phyloP scores from a whole-genome alignment of 169 alveolate species.

The Neospora caninum region DNA sequence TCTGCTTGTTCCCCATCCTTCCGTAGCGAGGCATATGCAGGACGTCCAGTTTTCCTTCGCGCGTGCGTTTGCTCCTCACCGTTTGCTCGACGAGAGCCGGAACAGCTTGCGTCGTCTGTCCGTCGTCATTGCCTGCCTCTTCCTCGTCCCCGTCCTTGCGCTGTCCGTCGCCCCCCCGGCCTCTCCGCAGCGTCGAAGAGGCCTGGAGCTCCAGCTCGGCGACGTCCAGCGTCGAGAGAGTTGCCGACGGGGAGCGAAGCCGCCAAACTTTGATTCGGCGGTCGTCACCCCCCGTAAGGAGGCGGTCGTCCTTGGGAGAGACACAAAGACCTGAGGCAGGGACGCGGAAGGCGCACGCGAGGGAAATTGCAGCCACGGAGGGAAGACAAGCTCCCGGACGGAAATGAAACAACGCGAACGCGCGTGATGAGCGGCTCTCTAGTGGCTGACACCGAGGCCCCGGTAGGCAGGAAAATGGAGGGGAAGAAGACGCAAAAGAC shows the following conservation, averaged over 20 bases:
- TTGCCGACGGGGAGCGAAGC: conserved; percentile 69
- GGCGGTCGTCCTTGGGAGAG: conserved; percentile 77
- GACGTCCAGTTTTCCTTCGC: background rate
- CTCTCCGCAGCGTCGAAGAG: background rate
- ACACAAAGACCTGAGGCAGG: conserved; percentile 77
- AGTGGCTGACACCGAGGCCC: no score
- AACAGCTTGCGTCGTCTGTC: background rate
- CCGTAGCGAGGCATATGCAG: no score
- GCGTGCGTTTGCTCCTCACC: background rate
- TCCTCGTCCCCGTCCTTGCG: background rate
- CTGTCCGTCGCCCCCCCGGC: background rate
- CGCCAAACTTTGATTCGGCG: conserved; percentile 83
- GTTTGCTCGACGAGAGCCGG: background rate
- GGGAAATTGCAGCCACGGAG: no score
- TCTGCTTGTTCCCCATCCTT: no score
- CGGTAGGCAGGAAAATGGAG: no score
- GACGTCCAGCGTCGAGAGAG: conserved; percentile 49
- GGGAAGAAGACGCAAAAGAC: no score
- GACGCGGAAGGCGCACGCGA: background rate
- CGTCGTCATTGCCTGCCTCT: background rate
- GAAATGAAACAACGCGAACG: no score
- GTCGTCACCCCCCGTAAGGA: conserved; percentile 94
- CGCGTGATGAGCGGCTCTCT: no score
- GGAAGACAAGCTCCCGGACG: no score
- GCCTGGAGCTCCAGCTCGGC: background rate